These are phyloP conservation scores for Penicillium sclerotigenum DNA, from an alignment of 2,329 filamentous ascomycete species.

Conservation along the genomic window DNA sequence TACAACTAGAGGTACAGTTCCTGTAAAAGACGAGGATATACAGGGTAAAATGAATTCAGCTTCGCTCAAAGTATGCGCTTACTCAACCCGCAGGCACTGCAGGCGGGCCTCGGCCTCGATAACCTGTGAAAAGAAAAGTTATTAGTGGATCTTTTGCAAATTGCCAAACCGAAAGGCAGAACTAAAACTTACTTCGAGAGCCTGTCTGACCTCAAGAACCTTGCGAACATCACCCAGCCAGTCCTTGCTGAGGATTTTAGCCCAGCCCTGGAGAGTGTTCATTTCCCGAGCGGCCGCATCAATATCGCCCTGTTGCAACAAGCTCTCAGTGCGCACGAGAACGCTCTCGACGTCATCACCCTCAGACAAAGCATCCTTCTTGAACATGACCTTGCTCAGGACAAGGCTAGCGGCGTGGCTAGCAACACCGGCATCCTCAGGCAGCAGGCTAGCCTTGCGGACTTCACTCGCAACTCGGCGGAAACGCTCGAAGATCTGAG, in stretches of 20 bases:
- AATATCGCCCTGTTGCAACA: conserved; percentile 88
- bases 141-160: conserved; percentile 14
- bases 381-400: conserved; percentile 92
- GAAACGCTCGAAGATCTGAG: conserved; percentile 93
- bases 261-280: conserved; percentile 90
- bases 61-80: conserved; percentile 30
- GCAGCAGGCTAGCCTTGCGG: conserved; percentile 86
- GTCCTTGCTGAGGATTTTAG: conserved; percentile 88
- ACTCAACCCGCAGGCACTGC: conserved; percentile 82
- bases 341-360: conserved; percentile 93
- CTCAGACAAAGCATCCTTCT: conserved; percentile 79
- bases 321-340: conserved; percentile 80
- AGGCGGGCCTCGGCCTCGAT: conserved; percentile 87
- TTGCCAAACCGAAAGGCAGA: background rate
- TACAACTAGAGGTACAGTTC: conserved; percentile 42
- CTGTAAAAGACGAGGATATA: conserved; percentile 33
- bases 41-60: conserved; percentile 28
- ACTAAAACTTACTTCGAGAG: conserved; percentile 73
- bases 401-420: conserved; percentile 88
- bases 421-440: conserved; percentile 89
- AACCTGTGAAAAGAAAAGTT: conserved; percentile 52
- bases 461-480: conserved; percentile 88
- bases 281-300: conserved; percentile 92
- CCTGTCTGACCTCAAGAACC: conserved; percentile 92
- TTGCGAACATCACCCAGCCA: conserved; percentile 89